Conservation (phyloP, 2,329 filamentous ascomycete genomes). For the Colletotrichum horii region DNA sequence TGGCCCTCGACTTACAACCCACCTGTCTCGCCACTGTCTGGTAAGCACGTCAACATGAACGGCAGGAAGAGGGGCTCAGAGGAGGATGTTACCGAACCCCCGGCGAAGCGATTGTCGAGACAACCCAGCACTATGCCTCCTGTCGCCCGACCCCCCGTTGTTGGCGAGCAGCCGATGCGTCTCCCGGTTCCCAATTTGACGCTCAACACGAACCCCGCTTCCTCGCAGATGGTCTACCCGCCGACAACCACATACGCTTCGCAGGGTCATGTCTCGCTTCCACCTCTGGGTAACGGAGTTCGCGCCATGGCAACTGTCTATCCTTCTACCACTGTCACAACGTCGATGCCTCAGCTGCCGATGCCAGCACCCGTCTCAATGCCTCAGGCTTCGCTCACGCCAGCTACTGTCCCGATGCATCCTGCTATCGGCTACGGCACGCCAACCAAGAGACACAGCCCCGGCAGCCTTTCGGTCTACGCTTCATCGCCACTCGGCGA, state of each 20-base stretch:
- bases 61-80: conserved; percentile 58
- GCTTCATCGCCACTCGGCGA: conserved; percentile 75
- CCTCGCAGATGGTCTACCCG: conserved; percentile 34
- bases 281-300: conserved; percentile 63
- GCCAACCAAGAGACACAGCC: conserved; percentile 58
- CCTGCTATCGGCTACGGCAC: conserved; percentile 49
- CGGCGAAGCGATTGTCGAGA: conserved; percentile 54
- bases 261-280: conserved; percentile 60
- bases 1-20: conserved; percentile 45
- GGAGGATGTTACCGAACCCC: conserved; percentile 55
- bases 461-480: conserved; percentile 56
- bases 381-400: conserved; percentile 20
- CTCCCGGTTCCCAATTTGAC: conserved; percentile 76
- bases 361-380: conserved; percentile 16
- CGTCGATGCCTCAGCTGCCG: conserved; percentile 23
- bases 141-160: neutral
- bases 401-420: conserved; percentile 25
- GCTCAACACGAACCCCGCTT: conserved; percentile 55
- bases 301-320: conserved; percentile 83
- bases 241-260: conserved; percentile 44
- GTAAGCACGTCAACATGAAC: conserved; percentile 44
- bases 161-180: conserved; percentile 44
- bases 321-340: conserved; percentile 41
- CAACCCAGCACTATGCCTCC: conserved; percentile 27
- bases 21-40: conserved; percentile 52